Conservation (phyloP, 495 filamentous ascomycete species). For the Xylaria telfairii region DNA sequence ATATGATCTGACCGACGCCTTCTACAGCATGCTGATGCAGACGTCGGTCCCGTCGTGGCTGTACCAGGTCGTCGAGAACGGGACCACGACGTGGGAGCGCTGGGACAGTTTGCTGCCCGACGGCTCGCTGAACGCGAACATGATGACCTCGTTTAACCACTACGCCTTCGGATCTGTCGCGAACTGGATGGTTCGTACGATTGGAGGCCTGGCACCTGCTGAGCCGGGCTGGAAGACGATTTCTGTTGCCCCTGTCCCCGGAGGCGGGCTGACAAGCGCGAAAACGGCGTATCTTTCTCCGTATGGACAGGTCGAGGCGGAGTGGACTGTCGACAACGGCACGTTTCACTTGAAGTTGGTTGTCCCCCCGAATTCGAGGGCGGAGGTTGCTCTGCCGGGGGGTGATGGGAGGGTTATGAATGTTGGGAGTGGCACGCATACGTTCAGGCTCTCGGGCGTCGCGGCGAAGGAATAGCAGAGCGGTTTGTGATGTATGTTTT, state of each 20-base stretch:
- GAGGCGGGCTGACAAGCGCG: constrained; percentile 39
- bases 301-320: constrained; percentile 32
- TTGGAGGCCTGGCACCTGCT: constrained; percentile 41
- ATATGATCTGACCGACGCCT: constrained; percentile 40
- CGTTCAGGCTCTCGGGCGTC: not conserved
- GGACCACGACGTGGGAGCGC: constrained; percentile 63
- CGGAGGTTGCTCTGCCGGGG: constrained; percentile 32
- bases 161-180: constrained; percentile 43
- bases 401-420: not conserved
- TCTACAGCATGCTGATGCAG: constrained; percentile 42
- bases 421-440: constrained; percentile 23
- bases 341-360: constrained; percentile 32
- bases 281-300: constrained; percentile 38
- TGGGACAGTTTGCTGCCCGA: constrained; percentile 61
- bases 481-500: not conserved
- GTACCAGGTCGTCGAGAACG: constrained; percentile 58
- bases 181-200: constrained; percentile 42
- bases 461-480: not conserved
- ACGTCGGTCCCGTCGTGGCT: constrained; percentile 55
- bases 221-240: constrained; percentile 46
- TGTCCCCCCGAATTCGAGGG: constrained; percentile 40
- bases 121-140: constrained; percentile 56
- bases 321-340: constrained; percentile 35
- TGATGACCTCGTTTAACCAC: constrained; percentile 62
- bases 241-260: constrained; percentile 36